Evolutionary conservation across 495 filamentous ascomycete genomes (phyloP).

Genomic region (Neurospora tetraspora): DNA sequence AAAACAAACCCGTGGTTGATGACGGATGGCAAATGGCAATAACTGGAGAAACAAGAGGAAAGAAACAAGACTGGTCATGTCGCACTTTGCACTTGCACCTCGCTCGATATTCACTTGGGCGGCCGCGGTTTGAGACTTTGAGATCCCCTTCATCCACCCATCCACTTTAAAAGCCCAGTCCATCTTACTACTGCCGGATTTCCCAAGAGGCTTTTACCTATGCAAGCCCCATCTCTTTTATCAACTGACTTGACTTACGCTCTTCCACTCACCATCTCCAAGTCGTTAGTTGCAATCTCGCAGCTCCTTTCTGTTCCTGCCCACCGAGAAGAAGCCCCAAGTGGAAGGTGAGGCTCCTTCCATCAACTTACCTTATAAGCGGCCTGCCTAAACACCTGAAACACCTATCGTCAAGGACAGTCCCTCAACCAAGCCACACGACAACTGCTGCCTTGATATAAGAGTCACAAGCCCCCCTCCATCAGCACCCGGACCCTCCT

Average conservation of each 20-base stretch:
- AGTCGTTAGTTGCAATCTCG: background rate
- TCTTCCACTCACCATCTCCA: background rate
- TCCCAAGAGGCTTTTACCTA: background rate
- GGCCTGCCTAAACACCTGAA: background rate
- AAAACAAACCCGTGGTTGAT: background rate
- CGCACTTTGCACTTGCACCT: background rate
- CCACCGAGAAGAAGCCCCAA: background rate
- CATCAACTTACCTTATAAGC: background rate
- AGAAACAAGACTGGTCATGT: constrained; percentile 4
- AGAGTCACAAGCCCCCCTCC: background rate
- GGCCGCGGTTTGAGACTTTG: background rate
- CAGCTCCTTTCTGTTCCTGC: background rate
- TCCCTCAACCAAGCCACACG: background rate
- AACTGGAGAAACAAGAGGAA: background rate
- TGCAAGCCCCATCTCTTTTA: background rate
- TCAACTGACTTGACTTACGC: background rate
- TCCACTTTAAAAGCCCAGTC: background rate
- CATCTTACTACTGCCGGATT: background rate
- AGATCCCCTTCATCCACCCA: background rate
- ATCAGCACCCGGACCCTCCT: background rate
- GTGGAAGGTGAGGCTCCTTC: background rate
- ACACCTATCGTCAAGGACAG: background rate
- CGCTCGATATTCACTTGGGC: background rate
- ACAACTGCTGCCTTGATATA: background rate
- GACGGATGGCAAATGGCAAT: background rate